A percentile compares a stretch with the other conserved stretches of the same genome.
These are phyloP conservation scores for Apiospora pterosperma DNA, from an alignment of 2,329 filamentous ascomycete genomes.

Conservation along the genomic window DNA sequence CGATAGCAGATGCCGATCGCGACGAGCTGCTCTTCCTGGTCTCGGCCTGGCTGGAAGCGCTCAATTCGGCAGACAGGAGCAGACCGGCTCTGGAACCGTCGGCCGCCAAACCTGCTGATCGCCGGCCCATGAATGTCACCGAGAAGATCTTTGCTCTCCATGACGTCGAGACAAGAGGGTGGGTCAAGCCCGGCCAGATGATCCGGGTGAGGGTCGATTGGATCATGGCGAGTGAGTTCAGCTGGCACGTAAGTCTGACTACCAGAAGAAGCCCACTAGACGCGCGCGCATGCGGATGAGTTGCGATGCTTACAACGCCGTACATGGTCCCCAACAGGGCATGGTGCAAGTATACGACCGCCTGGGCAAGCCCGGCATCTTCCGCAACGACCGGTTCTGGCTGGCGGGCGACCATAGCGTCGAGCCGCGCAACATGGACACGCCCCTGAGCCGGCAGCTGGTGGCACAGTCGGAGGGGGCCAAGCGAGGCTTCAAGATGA, in stretches of 20 bases:
- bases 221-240: slow-evolving; percentile 41
- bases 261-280: not conserved
- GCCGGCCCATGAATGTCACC: slow-evolving; percentile 35
- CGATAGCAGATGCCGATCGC: slow-evolving; percentile 12
- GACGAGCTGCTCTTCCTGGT: slow-evolving; percentile 22
- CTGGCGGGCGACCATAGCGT: slow-evolving; percentile 46
- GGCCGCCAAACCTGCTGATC: slow-evolving; percentile 11
- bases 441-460: slow-evolving; percentile 32
- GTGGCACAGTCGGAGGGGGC: slow-evolving; percentile 33
- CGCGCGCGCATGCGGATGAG: no score
- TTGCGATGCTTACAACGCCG: not conserved
- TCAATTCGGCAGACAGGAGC: slow-evolving; percentile 23
- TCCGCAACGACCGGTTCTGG: slow-evolving; percentile 48
- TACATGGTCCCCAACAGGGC: slow-evolving; percentile 18
- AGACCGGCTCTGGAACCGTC: slow-evolving; percentile 6
- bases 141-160: slow-evolving; percentile 45
- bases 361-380: slow-evolving; percentile 39
- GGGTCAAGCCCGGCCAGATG: slow-evolving; percentile 33
- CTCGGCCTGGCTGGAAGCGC: slow-evolving; percentile 24
- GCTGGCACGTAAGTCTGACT: slow-evolving; percentile 29
- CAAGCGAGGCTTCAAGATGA: slow-evolving; percentile 38
- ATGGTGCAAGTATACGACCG: slow-evolving; percentile 38
- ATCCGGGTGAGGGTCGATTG: slow-evolving; percentile 42
- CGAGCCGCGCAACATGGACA: slow-evolving; percentile 37
- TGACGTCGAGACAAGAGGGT: slow-evolving; percentile 30